phyloP scores from a whole-genome alignment of 106 monocot genomes.

The Agapanthus africanus region DNA sequence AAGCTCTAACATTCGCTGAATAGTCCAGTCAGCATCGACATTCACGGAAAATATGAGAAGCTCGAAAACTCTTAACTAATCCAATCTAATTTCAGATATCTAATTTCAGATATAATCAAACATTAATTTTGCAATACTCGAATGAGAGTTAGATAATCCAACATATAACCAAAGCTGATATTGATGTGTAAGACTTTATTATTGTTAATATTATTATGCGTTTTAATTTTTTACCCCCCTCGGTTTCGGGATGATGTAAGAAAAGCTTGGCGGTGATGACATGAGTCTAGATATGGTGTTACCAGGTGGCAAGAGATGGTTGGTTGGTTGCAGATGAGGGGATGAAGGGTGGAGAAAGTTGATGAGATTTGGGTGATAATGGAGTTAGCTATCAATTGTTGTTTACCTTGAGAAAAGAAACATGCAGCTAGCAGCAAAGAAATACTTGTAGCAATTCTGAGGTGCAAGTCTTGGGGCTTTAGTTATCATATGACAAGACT shows the following conservation, averaged over 20 bases:
- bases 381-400: background rate
- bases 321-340: slow-evolving; percentile 70
- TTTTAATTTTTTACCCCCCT: background rate
- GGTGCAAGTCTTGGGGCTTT: background rate
- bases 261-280: slow-evolving; percentile 55
- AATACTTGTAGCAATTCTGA: background rate
- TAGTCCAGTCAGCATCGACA: too few species aligned
- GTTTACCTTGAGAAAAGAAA: too few species aligned
- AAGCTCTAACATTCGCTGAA: too few species aligned
- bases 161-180: too few species aligned
- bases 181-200: background rate
- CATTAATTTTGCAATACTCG: too few species aligned
- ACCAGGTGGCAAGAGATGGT: slow-evolving; percentile 48
- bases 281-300: slow-evolving; percentile 54
- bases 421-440: too few species aligned
- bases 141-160: too few species aligned
- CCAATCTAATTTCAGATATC: too few species aligned
- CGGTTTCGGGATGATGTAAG: background rate
- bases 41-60: too few species aligned
- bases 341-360: slow-evolving; percentile 26
- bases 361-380: slow-evolving; percentile 8
- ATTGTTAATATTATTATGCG: background rate
- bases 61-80: background rate
- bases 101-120: too few species aligned
- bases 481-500: too few species aligned